phyloP scores from a whole-genome alignment of 208 protist species.

The Leishmania amazonensis region DNA sequence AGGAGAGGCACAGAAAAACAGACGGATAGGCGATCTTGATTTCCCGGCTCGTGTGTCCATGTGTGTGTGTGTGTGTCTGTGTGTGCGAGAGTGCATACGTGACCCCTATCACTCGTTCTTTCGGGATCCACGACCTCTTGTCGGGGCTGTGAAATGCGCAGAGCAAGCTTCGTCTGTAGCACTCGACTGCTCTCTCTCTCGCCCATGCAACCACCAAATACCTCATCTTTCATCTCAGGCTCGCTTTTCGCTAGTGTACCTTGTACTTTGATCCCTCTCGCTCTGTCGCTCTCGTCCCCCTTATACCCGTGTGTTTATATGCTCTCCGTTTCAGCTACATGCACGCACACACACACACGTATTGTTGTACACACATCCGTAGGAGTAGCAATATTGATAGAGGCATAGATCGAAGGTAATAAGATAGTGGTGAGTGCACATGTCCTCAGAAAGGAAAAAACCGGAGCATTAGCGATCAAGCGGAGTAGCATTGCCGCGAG shows the following conservation, averaged over 20 bases:
- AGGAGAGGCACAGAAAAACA: background rate
- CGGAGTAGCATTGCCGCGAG: background rate
- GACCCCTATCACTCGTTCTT: background rate
- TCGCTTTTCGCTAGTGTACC: background rate
- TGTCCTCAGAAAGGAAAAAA: background rate
- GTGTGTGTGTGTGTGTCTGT: background rate
- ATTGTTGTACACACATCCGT: background rate
- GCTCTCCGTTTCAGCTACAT: background rate
- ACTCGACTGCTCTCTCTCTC: background rate
- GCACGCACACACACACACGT: background rate
- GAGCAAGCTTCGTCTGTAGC: background rate
- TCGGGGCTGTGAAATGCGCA: background rate
- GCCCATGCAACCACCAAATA: background rate
- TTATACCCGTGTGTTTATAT: background rate
- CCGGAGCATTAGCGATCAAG: background rate
- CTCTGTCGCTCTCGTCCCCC: background rate
- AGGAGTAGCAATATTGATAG: background rate
- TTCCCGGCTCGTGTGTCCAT: too few relatives aligned
- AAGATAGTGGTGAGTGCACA: background rate
- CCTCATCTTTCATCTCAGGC: background rate
- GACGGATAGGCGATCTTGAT: background rate
- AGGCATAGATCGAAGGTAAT: background rate
- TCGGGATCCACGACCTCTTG: background rate
- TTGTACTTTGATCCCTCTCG: background rate
- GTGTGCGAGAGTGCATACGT: background rate